phyloP scores from a whole-genome alignment of 345 rosid species.

The Eutrema heterophyllum region DNA sequence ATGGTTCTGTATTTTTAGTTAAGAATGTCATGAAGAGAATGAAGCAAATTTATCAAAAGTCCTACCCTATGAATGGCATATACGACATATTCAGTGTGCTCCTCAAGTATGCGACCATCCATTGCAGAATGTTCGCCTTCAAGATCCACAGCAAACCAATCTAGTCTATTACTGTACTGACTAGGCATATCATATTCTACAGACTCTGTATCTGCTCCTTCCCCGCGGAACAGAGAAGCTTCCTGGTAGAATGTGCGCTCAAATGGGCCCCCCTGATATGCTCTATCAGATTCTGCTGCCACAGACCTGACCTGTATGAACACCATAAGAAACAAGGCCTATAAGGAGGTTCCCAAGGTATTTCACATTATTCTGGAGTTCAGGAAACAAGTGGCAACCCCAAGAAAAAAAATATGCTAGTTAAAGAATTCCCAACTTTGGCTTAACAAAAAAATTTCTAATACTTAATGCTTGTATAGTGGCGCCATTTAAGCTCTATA shows the following conservation, averaged over 20 bases:
- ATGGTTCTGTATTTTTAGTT: neutral
- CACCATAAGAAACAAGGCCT: neutral
- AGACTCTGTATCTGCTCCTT: conserved; percentile 35
- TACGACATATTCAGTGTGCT: conserved; percentile 96
- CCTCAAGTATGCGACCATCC: conserved; percentile 97
- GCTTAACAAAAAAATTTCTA: neutral
- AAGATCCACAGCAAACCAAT: conserved; percentile 99
- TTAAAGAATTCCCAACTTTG: neutral
- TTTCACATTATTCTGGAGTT: neutral
- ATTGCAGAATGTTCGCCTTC: conserved; percentile 99
- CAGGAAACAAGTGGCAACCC: neutral
- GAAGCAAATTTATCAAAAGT: conserved; percentile 23
- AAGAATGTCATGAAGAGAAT: conserved; percentile 11
- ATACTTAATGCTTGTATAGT: neutral
- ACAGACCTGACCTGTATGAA: conserved; percentile 74
- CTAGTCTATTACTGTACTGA: conserved; percentile 59
- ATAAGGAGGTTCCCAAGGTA: conserved; percentile 8
- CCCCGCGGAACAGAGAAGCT: conserved; percentile 47
- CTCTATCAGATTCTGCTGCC: conserved; percentile 95
- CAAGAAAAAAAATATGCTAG: neutral
- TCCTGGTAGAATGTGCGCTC: conserved; percentile 75
- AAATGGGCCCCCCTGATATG: conserved; percentile 80
- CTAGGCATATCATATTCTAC: conserved; percentile 50
- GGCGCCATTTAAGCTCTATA: neutral
- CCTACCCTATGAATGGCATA: conserved; percentile 93